A percentile compares a stretch with the other conserved stretches of the same genome.
Evolutionary conservation across 768 basidiomycete species (phyloP).

Genomic region (Candolleomyces aberdarensis): DNA sequence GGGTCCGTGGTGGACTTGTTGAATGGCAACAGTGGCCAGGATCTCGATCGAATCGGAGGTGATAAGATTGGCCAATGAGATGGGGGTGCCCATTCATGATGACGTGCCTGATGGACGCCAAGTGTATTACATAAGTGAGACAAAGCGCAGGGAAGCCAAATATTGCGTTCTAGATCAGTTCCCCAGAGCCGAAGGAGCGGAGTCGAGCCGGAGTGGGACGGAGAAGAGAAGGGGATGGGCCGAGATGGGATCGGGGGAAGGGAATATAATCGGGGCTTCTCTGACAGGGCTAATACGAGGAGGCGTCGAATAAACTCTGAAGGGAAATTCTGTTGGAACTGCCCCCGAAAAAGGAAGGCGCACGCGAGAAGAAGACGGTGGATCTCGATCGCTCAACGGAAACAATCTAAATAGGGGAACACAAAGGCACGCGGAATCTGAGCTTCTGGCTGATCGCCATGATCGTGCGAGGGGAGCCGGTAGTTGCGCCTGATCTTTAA

Average conservation of each 20-base stretch:
- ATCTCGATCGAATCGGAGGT: slow-evolving; percentile 3
- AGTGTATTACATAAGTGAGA: not conserved
- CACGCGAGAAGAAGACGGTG: slow-evolving; percentile 30
- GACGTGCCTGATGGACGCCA: slow-evolving; percentile 6
- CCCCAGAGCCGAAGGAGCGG: not conserved
- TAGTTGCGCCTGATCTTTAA: slow-evolving; percentile 27
- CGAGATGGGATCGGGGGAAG: not conserved
- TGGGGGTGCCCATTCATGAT: not conserved
- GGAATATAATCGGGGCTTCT: too few relatives aligned
- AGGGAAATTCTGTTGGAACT: slow-evolving; percentile 25
- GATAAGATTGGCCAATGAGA: not conserved
- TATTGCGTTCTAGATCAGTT: not conserved
- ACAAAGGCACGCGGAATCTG: slow-evolving; percentile 60
- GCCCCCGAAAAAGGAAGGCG: slow-evolving; percentile 11
- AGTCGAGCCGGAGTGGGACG: not conserved
- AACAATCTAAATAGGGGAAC: slow-evolving; percentile 46
- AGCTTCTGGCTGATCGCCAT: slow-evolving; percentile 56
- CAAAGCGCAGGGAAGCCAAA: not conserved
- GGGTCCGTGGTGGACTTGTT: slow-evolving; percentile 1
- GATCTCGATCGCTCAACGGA: slow-evolving; percentile 45
- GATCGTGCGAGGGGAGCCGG: slow-evolving; percentile 57
- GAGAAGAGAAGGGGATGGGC: not conserved
- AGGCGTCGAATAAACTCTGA: slow-evolving; percentile 40
- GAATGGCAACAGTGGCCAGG: not conserved
- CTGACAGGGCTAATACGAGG: not conserved